phyloP scores from a whole-genome alignment of 345 rosid species.

The Brassica nigra region DNA sequence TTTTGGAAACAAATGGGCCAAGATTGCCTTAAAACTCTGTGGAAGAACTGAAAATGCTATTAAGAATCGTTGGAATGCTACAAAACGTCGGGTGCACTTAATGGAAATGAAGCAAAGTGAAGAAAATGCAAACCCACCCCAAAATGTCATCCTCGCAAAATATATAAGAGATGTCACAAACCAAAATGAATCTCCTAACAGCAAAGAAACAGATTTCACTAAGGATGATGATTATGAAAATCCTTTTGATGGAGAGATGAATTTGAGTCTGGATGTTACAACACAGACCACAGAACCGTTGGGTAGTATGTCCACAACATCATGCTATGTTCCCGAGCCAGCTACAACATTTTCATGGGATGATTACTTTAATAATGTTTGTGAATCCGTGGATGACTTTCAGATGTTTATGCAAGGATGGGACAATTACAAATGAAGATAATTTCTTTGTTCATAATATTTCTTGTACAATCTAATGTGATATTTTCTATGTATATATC shows the following conservation, averaged over 20 bases:
- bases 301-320: background rate
- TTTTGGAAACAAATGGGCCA: constrained; percentile 71
- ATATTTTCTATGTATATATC: background rate
- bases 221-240: background rate
- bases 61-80: constrained; percentile 83
- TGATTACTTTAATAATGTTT: background rate
- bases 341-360: background rate
- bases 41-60: constrained; percentile 69
- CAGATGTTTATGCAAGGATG: background rate
- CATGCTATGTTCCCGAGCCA: background rate
- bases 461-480: background rate
- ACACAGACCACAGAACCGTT: background rate
- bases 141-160: background rate
- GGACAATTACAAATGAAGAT: background rate
- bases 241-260: background rate
- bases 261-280: background rate
- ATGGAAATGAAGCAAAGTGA: background rate
- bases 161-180: background rate
- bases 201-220: background rate
- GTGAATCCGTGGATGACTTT: background rate
- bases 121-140: background rate
- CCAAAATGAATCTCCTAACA: background rate
- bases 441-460: background rate
- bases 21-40: constrained; percentile 57
- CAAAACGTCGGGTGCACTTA: constrained; percentile 45